These are phyloP conservation scores for Aspergillus nomiae DNA, from an alignment of 2,329 filamentous ascomycete genomes.

Conservation along the genomic window DNA sequence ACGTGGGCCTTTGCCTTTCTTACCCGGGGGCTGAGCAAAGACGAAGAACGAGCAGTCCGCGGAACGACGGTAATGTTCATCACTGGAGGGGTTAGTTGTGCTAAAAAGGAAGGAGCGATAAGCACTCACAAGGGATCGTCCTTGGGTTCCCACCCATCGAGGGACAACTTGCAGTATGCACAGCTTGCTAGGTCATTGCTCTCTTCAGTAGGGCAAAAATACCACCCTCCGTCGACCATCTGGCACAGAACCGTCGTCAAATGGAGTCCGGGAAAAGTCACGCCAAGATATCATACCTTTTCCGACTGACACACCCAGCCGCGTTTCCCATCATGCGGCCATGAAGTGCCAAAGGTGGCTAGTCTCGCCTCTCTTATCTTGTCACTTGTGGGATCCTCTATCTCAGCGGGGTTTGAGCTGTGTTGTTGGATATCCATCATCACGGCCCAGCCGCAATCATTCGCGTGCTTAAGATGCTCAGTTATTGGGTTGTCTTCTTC, in stretches of 20 bases:
- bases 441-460: constrained; percentile 84
- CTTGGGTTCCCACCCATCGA: constrained; percentile 92
- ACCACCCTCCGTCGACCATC: constrained; percentile 92
- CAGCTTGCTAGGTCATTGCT: constrained; percentile 90
- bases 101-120: constrained; percentile 23
- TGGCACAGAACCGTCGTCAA: constrained; percentile 40
- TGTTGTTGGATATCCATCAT: constrained; percentile 60
- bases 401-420: constrained; percentile 47
- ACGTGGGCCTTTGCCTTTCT: constrained; percentile 58
- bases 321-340: constrained; percentile 87
- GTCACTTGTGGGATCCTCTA: constrained; percentile 73
- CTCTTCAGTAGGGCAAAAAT: constrained; percentile 80
- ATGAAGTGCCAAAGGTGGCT: constrained; percentile 78
- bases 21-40: constrained; percentile 58
- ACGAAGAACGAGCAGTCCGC: constrained; percentile 81
- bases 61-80: constrained; percentile 81
- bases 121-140: constrained; percentile 80
- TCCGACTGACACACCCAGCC: constrained; percentile 89
- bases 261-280: constrained; percentile 9
- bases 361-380: constrained; percentile 75
- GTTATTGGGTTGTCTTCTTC: constrained; percentile 76
- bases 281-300: constrained; percentile 59
- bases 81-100: constrained; percentile 51
- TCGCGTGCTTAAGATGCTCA: constrained; percentile 83
- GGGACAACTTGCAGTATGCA: constrained; percentile 81